These are phyloP conservation scores for Elsinoe fawcettii DNA, from an alignment of 2,329 filamentous ascomycete genomes.

Conservation along the genomic window DNA sequence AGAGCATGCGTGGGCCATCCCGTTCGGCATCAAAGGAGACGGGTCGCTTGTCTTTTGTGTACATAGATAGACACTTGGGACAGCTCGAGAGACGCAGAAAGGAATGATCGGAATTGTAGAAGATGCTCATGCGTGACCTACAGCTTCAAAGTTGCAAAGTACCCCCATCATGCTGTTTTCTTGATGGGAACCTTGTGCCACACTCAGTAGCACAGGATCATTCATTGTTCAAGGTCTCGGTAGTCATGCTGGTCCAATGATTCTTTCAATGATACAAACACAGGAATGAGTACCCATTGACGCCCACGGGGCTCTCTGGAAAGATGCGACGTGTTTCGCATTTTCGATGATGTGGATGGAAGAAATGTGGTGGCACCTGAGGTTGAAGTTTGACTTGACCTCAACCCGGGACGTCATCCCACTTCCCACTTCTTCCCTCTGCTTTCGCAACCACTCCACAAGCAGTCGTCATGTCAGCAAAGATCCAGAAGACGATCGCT, in stretches of 20 bases:
- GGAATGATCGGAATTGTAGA: no score
- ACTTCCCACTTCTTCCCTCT: neutral
- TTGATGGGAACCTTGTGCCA: neutral
- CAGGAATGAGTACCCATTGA: no score
- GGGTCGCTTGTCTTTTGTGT: neutral
- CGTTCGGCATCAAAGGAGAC: neutral
- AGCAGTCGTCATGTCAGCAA: conserved; percentile 54
- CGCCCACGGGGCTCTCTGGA: neutral
- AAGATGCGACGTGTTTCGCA: neutral
- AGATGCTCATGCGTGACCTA: neutral
- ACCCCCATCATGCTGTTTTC: neutral
- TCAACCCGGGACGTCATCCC: neutral
- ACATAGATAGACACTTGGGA: neutral
- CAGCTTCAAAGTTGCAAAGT: no score
- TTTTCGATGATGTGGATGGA: neutral
- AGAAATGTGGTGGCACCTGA: neutral
- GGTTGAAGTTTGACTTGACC: neutral
- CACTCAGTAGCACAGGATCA: neutral
- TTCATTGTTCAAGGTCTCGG: neutral
- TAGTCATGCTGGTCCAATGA: neutral
- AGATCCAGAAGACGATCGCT: conserved; percentile 64
- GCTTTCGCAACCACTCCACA: conserved; percentile 31
- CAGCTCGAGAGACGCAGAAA: neutral
- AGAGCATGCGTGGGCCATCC: neutral
- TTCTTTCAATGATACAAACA: neutral